Evolutionary conservation across 2,329 filamentous ascomycete species (phyloP).

Genomic region (Hymenoscyphus albidus): DNA sequence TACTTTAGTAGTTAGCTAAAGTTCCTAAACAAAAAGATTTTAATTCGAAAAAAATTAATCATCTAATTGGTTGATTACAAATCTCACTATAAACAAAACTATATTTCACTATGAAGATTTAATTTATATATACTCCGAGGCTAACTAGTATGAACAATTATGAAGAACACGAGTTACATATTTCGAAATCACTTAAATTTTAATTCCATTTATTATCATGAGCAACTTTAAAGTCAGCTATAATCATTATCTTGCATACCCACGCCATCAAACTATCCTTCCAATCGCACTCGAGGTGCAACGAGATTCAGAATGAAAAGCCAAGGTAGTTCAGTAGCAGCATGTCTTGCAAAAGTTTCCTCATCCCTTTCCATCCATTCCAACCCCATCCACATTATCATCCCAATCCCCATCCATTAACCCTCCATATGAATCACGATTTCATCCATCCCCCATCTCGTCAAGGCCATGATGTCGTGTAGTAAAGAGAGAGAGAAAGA

Average conservation of each 20-base stretch:
- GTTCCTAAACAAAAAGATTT: too few species aligned
- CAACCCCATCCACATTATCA: not conserved
- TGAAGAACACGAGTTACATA: not conserved
- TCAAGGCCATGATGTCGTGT: conserved; percentile 23
- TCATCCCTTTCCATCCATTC: not conserved
- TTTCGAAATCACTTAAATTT: not conserved
- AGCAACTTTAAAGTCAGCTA: conserved; percentile 5
- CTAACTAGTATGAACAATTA: not conserved
- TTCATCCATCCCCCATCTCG: conserved; percentile 6
- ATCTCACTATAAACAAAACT: too few species aligned
- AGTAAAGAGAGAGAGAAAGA: conserved; percentile 16
- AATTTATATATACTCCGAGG: too few species aligned
- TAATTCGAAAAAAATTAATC: too few species aligned
- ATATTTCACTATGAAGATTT: too few species aligned
- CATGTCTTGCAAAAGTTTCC: not conserved
- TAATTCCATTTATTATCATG: not conserved
- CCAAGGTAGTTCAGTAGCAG: too few species aligned
- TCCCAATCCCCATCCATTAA: not conserved
- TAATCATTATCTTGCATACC: not conserved
- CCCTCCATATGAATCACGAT: not conserved
- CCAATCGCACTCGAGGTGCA: not conserved
- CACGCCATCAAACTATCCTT: not conserved
- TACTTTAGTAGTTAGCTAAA: too few species aligned
- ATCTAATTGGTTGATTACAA: too few species aligned
- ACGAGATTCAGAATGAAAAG: not conserved